phyloP scores from a whole-genome alignment of 306 rosid species.

The Cucurbita moschata region DNA sequence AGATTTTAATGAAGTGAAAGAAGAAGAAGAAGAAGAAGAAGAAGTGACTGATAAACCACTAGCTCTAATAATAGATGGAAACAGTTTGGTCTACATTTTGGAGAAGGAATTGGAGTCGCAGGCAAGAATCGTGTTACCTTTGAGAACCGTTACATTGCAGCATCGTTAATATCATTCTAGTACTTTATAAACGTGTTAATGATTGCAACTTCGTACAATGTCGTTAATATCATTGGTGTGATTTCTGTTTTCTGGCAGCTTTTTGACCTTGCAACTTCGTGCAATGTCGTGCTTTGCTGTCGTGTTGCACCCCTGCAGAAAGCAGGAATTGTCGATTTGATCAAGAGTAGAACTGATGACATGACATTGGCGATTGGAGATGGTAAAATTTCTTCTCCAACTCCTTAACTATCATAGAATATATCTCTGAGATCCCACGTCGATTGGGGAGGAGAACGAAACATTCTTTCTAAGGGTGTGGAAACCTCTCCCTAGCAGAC shows the following conservation, averaged over 20 bases:
- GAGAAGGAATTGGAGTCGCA: constrained; percentile 73
- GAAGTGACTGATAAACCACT: constrained; percentile 25
- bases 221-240: not conserved
- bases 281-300: constrained; percentile 85
- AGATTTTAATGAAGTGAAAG: constrained; percentile 29
- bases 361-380: constrained; percentile 98
- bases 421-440: not conserved
- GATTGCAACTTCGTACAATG: no score
- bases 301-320: constrained; percentile 99
- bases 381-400: constrained; percentile 31
- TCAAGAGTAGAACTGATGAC: constrained; percentile 83
- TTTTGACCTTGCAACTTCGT: constrained; percentile 75
- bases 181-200: constrained; percentile 3
- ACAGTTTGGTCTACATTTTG: constrained; percentile 88
- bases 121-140: constrained; percentile 32
- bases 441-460: no score
- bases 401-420: not conserved
- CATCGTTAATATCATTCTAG: not conserved
- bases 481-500: no score
- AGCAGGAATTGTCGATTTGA: constrained; percentile 93
- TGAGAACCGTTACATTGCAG: constrained; percentile 10
- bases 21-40: constrained; percentile 42
- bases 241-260: constrained; percentile 40
- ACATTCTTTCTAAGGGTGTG: no score
- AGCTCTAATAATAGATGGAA: constrained; percentile 91